Base-by-base conservation (phyloP, 495 filamentous ascomycete genomes). In the Trypethelium eluteriae region DNA sequence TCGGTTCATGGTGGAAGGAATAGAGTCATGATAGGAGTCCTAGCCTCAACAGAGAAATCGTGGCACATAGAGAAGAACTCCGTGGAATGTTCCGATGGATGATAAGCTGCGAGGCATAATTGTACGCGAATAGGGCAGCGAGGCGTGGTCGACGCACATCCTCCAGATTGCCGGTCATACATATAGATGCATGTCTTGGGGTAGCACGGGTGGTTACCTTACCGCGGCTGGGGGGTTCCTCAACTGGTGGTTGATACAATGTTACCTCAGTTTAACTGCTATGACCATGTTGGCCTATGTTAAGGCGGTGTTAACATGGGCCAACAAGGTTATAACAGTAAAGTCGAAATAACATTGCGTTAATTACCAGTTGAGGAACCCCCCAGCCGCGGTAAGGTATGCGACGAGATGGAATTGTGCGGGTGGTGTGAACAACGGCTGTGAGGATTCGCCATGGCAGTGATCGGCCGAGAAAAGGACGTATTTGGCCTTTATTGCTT, bases 71-170 rank as follows among this genome's bases (percentile, higher is more conserved):
- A 36, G 53, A 59, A 36, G 49, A 53, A 7, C 6, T 59, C 36
- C 53, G 32, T 59, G 53, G 53, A 35, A 59, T 59, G 53, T 35
- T 59, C 32, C n/a, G 36, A 18, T 9, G 18, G 32, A 1, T 7
- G 53, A 10, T 18, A n/a, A 59, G 32, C 10, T 36, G 32, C 53
- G 9, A 59, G 53, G 53, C 53, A 59, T 59, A 6, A 7, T 59
- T 59, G 32, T 2, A 14, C 53, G 32, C 53, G 2, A 59, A 59
- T 59, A 18, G 36, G 53, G 53, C 53, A 34, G 2, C 14, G 53
- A 59, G 53, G 53, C 53, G 53, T 59, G 53, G 53, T 59, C 53
- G 14, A 59, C 36, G 53, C 53, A 59, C 32, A 36, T 59, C 53
- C 53, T 36, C 53, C 53, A 36, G 53, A 59, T 59, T 36, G 32